phyloP scores from a whole-genome alignment of 495 filamentous ascomycete genomes.

The Penicillium soppii region DNA sequence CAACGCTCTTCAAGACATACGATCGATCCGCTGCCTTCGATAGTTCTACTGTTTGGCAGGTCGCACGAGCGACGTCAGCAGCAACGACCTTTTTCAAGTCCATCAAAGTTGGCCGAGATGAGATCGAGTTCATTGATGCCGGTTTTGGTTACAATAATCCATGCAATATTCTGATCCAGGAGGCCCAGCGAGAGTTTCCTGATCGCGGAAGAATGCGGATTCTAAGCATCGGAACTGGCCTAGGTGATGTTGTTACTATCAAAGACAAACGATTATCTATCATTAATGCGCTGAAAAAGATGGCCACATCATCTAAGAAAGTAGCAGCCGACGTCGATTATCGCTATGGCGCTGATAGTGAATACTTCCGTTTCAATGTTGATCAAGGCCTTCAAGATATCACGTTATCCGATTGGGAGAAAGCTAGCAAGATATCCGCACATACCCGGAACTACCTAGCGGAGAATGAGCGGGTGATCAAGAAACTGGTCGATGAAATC shows the following conservation, averaged over 20 bases:
- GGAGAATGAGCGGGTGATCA: neutral
- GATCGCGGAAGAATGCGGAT: constrained; percentile 8
- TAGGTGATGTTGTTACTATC: neutral
- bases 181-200: constrained; percentile 20
- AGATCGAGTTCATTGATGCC: constrained; percentile 21
- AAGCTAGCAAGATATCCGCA: neutral
- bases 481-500: neutral
- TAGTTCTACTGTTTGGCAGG: constrained; percentile 46
- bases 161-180: constrained; percentile 19
- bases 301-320: constrained; percentile 1
- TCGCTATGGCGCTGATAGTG: neutral
- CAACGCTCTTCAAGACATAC: constrained; percentile 27
- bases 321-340: neutral
- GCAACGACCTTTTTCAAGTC: constrained; percentile 52
- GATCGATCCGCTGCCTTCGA: constrained; percentile 19
- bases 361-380: constrained; percentile 9
- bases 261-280: neutral
- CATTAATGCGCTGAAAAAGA: neutral
- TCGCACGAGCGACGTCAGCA: constrained; percentile 52
- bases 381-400: neutral
- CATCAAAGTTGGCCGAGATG: constrained; percentile 14
- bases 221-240: constrained; percentile 32
- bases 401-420: constrained; percentile 1
- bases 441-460: constrained; percentile 1
- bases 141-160: constrained; percentile 34